Evolutionary conservation across 805 yeast genomes (phyloP).

Genomic region (Starmerella bombicola): DNA sequence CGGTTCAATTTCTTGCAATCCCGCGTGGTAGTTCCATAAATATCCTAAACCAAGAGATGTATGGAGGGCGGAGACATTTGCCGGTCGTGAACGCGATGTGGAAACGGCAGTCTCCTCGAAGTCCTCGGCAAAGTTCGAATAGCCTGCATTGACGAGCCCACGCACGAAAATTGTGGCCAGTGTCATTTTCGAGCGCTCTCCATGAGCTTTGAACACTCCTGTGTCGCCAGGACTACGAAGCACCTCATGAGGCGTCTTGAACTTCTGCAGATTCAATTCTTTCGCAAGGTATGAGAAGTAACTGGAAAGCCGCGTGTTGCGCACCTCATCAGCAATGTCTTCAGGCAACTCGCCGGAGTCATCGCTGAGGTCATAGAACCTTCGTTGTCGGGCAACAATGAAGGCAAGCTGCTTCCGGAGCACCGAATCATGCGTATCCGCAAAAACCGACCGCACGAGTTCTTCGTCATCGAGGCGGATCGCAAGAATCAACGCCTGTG

Average conservation of each 20-base stretch:
- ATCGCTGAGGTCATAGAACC: constrained; percentile 47
- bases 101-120: constrained; percentile 42
- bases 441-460: constrained; percentile 66
- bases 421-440: constrained; percentile 41
- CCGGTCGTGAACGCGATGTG: constrained; percentile 10
- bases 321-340: constrained; percentile 71
- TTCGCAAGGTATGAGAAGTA: constrained; percentile 68
- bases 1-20: constrained; percentile 79
- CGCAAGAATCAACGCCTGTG: constrained; percentile 79
- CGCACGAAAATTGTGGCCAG: constrained; percentile 91
- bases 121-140: constrained; percentile 52
- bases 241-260: constrained; percentile 89
- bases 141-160: constrained; percentile 83
- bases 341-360: constrained; percentile 19
- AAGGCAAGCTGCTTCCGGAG: constrained; percentile 85
- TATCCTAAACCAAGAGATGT: constrained; percentile 83
- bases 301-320: constrained; percentile 66
- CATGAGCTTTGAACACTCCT: constrained; percentile 12
- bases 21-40: constrained; percentile 85
- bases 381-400: constrained; percentile 75
- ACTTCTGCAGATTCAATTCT: constrained; percentile 77
- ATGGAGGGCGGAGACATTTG: constrained; percentile 69
- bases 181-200: constrained; percentile 87
- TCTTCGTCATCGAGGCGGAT: constrained; percentile 75
- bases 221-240: constrained; percentile 78